A percentile compares a stretch with the other conserved stretches of the same genome.
Conservation (phyloP, 2,329 filamentous ascomycete genomes). For the Penicillium sp. region DNA sequence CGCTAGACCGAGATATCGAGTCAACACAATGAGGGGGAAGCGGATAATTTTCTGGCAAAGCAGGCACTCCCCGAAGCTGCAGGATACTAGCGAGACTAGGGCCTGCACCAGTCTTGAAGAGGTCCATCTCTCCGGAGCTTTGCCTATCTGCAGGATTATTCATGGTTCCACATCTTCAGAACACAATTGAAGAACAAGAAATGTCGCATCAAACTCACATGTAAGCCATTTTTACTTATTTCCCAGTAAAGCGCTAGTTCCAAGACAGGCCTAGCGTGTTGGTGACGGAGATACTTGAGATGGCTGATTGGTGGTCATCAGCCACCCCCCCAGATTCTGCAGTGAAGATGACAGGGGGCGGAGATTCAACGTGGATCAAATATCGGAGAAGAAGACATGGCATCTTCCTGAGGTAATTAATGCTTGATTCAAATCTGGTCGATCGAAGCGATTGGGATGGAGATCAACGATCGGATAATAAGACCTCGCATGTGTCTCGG, state of each 20-base stretch:
- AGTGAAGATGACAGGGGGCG: constrained; percentile 20
- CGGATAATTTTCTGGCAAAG: background rate
- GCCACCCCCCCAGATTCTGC: background rate
- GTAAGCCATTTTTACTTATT: constrained; percentile 5
- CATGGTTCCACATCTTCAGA: constrained; percentile 8
- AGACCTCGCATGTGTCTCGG: constrained; percentile 1
- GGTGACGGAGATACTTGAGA: background rate
- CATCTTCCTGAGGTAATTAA: background rate
- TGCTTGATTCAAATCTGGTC: background rate
- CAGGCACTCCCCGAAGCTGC: background rate
- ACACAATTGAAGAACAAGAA: background rate
- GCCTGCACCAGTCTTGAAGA: constrained; percentile 12
- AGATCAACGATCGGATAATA: background rate
- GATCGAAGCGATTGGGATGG: background rate
- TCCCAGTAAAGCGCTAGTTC: constrained; percentile 5
- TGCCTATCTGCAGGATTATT: constrained; percentile 4
- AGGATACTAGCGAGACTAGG: background rate
- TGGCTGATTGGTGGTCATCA: constrained; percentile 14
- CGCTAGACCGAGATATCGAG: background rate
- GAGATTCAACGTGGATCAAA: constrained; percentile 17
- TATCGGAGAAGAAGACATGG: background rate
- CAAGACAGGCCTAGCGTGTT: background rate
- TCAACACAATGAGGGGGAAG: background rate
- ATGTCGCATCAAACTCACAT: constrained; percentile 5
- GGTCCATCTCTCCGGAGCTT: constrained; percentile 11